Conservation (phyloP, 1,284 basidiomycete genomes). For the Neonothopanus nambi region DNA sequence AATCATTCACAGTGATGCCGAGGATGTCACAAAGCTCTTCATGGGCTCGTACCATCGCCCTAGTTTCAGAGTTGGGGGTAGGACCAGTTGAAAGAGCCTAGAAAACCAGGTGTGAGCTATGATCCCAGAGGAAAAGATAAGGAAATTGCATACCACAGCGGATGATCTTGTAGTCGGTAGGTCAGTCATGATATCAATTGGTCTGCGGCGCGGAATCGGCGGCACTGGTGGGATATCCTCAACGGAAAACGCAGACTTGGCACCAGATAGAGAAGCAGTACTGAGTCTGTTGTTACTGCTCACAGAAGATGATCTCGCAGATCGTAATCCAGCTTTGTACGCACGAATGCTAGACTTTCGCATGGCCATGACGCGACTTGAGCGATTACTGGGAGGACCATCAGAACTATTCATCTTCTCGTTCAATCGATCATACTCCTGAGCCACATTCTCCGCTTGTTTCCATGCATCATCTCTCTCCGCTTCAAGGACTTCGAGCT, state of each 20-base stretch:
- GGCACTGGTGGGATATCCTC: conserved; percentile 59
- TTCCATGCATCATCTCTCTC: conserved; percentile 78
- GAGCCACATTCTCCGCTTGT: conserved; percentile 63
- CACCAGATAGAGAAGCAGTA: conserved; percentile 30
- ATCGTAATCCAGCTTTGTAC: conserved; percentile 62
- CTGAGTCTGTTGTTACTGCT: conserved; percentile 37
- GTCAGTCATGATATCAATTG: conserved; percentile 42
- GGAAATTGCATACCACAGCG: conserved; percentile 12
- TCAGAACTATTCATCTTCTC: conserved; percentile 30
- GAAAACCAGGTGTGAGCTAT: conserved; percentile 13
- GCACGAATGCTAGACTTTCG: conserved; percentile 63
- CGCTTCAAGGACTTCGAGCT: conserved; percentile 53
- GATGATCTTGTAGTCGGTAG: conserved; percentile 40
- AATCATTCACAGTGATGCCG: conserved; percentile 49
- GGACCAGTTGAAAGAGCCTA: conserved; percentile 36
- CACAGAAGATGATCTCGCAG: conserved; percentile 45
- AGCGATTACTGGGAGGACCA: conserved; percentile 42
- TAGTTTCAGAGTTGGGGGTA: conserved; percentile 47
- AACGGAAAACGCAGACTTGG: conserved; percentile 30
- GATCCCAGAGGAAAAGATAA: background rate
- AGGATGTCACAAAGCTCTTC: conserved; percentile 72
- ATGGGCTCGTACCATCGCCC: conserved; percentile 60
- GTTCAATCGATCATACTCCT: conserved; percentile 59
- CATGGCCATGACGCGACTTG: conserved; percentile 56
- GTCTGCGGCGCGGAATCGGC: conserved; percentile 44